Evolutionary conservation across 2,329 filamentous ascomycete species (phyloP), one percentile per base, ranked within the genome.

Genomic region (Fusarium piperis): DNA sequence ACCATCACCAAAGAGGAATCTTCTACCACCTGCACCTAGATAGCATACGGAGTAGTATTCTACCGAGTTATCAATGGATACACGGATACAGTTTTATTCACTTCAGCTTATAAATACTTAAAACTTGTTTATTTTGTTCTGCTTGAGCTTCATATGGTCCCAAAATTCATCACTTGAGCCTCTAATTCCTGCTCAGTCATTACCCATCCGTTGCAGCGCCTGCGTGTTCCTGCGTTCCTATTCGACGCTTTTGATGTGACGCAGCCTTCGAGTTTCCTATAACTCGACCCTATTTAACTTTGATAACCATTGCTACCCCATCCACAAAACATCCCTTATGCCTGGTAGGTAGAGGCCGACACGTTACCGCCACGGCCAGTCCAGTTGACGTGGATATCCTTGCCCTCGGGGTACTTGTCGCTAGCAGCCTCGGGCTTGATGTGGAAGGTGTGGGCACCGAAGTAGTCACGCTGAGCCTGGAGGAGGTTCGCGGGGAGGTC

Each of bases 371-470:
- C 96, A 83, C 96, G 93, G 79, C 96, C 96, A 78, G 96, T 99
- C 96, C 96, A 99, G 93, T 99, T 99, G 84, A 98, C 94, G 90
- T 99, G 96, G 82, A 95, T 96, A 84, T 98, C 91, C 86, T 94
- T 87, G 83, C 92, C 94, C 78, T 88, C 90, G 75, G 91, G 92
- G 88, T 97, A 97, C 86, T 94, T 94, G 65, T 87, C 90, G 83
- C 79, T 92, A 77, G 93, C 93, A 74, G 78, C 80, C 86, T 95
- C 93, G 68, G 93, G 92, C 92, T 96, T 95, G 86, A 96, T 90
- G 79, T 87, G 87, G 91, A 96, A 96, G 76, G 93, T 96, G 88
- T 96, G 93, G 73, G 93, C 93, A 83, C 96, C 96, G 82, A 99
- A 99, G 93, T 98, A 99, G 85, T 99, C 96, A 88, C 96, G 93